Base-by-base conservation (phyloP, 805 yeast species). In the Hanseniaspora nectarophila region DNA sequence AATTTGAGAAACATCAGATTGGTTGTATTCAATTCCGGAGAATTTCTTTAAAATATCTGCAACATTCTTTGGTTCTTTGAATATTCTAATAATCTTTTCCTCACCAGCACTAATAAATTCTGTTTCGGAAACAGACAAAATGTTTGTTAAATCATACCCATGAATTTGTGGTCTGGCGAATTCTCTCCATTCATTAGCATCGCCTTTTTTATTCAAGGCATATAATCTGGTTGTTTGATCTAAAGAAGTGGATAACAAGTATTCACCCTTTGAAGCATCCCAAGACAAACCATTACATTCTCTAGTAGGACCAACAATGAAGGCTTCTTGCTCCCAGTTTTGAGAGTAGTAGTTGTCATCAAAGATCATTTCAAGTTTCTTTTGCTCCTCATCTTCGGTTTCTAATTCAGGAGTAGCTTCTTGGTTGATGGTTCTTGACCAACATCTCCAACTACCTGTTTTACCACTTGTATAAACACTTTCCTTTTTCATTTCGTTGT, bases 141-240 rank as follows among this genome's bases (percentile, higher is more conserved):
- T 71, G 58, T 95, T 80, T 35, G 85, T 74, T 97, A 92, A 88
- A 62, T 92, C 97, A 63, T 87, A 92, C 8, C 99, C 99, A 65
- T 92, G 99, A 56, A 92, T 92, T 66, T 92, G 99, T 0, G 98
- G 97, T 59, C 99, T 76, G 1, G 96, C 86, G 65, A 92, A 82
- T 65, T 92, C 99, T 62, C 82, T 82, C 95, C 96, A 88, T 1
- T 81, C 71, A 0, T 57, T 53, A 44, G 72, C 65, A 16, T 51
- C 53, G 20, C 61, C 54, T 2, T 68, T 71, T 55, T 65, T 67
- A 12, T 55, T 54, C 2, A 54, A 56, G 0, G 95, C 80, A 66
- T 75, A 82, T 23, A 92, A 63, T 60, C 98, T 74, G 0, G 97
- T 86, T 0, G 99, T 92, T 67, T 92, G 97, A 63, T 92, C 99